Percentiles rank a stretch among this genome's conserved stretches.
Conservation (phyloP, 257 asterid genomes). For the Fraxinus anomala region DNA sequence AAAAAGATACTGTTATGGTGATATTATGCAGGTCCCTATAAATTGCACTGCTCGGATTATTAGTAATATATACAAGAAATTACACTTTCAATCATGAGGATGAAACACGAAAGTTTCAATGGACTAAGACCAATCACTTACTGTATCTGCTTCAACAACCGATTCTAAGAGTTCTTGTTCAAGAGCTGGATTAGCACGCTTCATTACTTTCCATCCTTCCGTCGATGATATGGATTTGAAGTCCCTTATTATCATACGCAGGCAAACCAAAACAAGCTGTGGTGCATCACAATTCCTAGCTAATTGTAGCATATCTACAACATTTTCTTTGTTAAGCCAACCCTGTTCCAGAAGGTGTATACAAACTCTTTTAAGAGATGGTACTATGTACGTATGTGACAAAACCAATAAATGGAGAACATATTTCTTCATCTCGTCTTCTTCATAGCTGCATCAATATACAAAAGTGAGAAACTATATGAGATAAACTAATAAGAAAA, state of each 20-base stretch:
- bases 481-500: not conserved
- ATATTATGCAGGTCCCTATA: too few relatives aligned
- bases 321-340: conserved; percentile 68
- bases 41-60: too few relatives aligned
- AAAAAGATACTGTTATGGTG: too few relatives aligned
- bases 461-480: not conserved
- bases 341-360: conserved; percentile 50
- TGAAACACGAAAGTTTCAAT: not conserved
- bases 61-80: too few relatives aligned
- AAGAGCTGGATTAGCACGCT: conserved; percentile 62
- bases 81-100: too few relatives aligned
- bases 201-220: conserved; percentile 95
- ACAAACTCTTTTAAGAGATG: conserved; percentile 66
- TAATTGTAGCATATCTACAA: conserved; percentile 74
- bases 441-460: conserved; percentile 65
- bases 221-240: conserved; percentile 67
- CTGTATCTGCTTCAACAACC: conserved; percentile 82
- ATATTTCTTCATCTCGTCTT: conserved; percentile 65
- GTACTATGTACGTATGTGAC: conserved; percentile 68
- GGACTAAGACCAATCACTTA: conserved; percentile 43
- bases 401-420: conserved; percentile 77
- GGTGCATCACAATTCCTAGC: conserved; percentile 76
- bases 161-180: conserved; percentile 80
- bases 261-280: conserved; percentile 57
- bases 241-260: conserved; percentile 57